Evolutionary conservation across 352 stramenopile genomes (phyloP).

Genomic region (Phytophthora fragariae): DNA sequence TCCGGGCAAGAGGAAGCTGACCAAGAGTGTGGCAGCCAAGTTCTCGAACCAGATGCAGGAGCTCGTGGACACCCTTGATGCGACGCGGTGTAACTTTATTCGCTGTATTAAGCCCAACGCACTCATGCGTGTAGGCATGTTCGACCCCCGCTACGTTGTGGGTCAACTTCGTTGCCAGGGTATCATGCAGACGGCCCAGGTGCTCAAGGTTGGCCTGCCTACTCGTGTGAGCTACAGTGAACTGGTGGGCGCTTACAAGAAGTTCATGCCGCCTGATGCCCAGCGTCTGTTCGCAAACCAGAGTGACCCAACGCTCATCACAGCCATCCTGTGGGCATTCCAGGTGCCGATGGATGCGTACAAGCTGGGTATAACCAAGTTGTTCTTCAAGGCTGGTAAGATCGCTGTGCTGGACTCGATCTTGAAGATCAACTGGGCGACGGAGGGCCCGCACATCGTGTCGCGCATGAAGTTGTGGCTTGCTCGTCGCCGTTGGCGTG

Average conservation of each 20-base stretch:
- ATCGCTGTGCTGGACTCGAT: slow-evolving; percentile 91
- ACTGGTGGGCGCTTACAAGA: slow-evolving; percentile 87
- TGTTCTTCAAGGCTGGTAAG: slow-evolving; percentile 94
- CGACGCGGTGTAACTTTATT: slow-evolving; percentile 89
- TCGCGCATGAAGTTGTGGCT: slow-evolving; percentile 86
- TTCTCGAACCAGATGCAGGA: slow-evolving; percentile 91
- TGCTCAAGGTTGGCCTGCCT: slow-evolving; percentile 91
- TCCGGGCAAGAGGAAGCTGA: slow-evolving; percentile 84
- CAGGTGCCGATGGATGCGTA: slow-evolving; percentile 87
- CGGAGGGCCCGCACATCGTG: slow-evolving; percentile 88
- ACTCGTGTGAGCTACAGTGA: slow-evolving; percentile 92
- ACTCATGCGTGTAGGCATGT: slow-evolving; percentile 73
- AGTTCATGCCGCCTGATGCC: slow-evolving; percentile 74
- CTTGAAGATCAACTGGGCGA: slow-evolving; percentile 89
- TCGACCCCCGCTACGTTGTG: slow-evolving; percentile 91
- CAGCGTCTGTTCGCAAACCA: slow-evolving; percentile 81
- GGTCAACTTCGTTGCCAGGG: slow-evolving; percentile 90
- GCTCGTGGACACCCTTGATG: slow-evolving; percentile 88
- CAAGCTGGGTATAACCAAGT: slow-evolving; percentile 86
- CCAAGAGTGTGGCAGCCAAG: slow-evolving; percentile 74
- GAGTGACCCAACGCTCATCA: slow-evolving; percentile 87
- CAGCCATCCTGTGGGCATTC: slow-evolving; percentile 92
- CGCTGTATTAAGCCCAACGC: slow-evolving; percentile 94
- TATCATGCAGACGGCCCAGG: slow-evolving; percentile 90
- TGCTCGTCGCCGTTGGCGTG: slow-evolving; percentile 82